Conservation (phyloP, 2,329 filamentous ascomycete species). For the Microdochium bolleyi region DNA sequence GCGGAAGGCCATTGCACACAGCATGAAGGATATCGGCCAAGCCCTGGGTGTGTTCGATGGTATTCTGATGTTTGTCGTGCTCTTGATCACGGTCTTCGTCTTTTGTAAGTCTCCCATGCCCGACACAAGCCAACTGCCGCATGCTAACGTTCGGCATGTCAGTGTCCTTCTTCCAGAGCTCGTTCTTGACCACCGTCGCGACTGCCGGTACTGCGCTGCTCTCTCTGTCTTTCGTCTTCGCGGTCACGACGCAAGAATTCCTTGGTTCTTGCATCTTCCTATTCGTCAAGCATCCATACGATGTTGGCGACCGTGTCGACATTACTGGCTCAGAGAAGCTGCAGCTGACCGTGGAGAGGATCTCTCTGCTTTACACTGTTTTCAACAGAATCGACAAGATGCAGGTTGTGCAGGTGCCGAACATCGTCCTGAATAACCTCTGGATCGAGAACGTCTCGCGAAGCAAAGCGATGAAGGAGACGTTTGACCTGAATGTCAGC, state of each 20-base stretch:
- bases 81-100: conserved; percentile 74
- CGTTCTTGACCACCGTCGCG: conserved; percentile 75
- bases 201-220: conserved; percentile 88
- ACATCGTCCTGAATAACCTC: conserved; percentile 84
- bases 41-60: conserved; percentile 87
- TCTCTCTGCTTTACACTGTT: conserved; percentile 86
- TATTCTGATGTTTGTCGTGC: conserved; percentile 72
- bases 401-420: conserved; percentile 77
- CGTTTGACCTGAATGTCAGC: conserved; percentile 68
- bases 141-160: conserved; percentile 5
- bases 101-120: conserved; percentile 49
- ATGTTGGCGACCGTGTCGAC: conserved; percentile 91
- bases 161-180: conserved; percentile 83
- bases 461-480: conserved; percentile 86
- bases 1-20: conserved; percentile 80
- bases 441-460: conserved; percentile 94
- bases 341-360: conserved; percentile 80
- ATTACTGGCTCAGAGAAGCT: conserved; percentile 50
- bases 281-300: conserved; percentile 97
- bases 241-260: conserved; percentile 85
- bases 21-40: conserved; percentile 96
- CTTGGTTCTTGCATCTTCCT: conserved; percentile 98
- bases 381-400: conserved; percentile 78
- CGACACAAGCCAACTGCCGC: too few relatives aligned
- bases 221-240: conserved; percentile 94